A percentile compares a stretch with the other conserved stretches of the same genome.
Evolutionary conservation across 78 protist genomes (phyloP).

Genomic region (Salpingoeca rosetta): DNA sequence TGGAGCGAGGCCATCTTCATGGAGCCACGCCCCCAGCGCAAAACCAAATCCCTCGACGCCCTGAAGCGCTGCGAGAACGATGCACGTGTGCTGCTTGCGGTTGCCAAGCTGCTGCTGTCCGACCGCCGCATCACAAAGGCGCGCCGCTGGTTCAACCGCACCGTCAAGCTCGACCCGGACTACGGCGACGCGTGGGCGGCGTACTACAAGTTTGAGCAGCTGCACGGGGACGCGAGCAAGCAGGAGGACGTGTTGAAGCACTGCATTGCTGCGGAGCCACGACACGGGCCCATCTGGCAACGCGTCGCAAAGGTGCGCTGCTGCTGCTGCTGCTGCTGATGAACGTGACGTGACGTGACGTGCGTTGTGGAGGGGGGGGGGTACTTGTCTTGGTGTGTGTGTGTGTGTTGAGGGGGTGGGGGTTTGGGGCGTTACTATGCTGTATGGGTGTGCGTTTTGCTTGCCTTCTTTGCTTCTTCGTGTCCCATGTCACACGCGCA

Average conservation of each 20-base stretch:
- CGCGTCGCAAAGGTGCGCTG: constrained; percentile 43
- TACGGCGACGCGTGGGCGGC: constrained; percentile 89
- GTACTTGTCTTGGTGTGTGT: too few relatives aligned
- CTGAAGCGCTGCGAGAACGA: constrained; percentile 48
- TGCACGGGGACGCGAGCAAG: constrained; percentile 49
- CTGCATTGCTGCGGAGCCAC: constrained; percentile 70
- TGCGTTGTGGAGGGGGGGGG: too few relatives aligned
- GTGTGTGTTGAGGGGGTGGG: too few relatives aligned
- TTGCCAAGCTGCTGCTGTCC: constrained; percentile 69
- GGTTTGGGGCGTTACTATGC: too few relatives aligned
- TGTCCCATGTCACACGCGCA: too few relatives aligned
- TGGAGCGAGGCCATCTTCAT: constrained; percentile 76
- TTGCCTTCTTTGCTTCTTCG: too few relatives aligned
- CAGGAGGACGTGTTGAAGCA: constrained; percentile 33
- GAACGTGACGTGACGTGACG: too few relatives aligned
- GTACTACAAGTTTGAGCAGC: constrained; percentile 56
- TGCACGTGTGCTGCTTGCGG: constrained; percentile 38
- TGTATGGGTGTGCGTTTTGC: too few relatives aligned
- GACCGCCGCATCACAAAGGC: constrained; percentile 76
- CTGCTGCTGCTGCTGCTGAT: too few relatives aligned
- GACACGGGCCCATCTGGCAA: constrained; percentile 72
- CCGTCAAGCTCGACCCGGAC: constrained; percentile 55
- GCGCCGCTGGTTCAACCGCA: constrained; percentile 74
- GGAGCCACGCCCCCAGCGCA: constrained; percentile 46
- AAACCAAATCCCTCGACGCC: constrained; percentile 60